These are phyloP conservation scores for Cercophora samala DNA, from an alignment of 495 filamentous ascomycete genomes.

Conservation along the genomic window DNA sequence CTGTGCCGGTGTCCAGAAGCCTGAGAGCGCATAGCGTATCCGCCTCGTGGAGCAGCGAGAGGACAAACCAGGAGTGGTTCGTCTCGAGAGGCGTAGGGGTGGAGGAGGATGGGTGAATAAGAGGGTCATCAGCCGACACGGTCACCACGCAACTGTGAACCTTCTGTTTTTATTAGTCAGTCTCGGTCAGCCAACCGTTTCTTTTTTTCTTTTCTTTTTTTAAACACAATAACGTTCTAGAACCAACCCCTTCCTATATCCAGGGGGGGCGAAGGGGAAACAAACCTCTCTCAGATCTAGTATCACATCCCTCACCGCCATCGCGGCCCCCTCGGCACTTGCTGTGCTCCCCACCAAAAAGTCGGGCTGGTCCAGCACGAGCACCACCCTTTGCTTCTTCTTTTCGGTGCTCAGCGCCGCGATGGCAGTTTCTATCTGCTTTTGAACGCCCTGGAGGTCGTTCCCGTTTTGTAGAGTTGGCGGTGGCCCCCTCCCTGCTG, in stretches of 20 bases:
- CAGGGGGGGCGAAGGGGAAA: neutral
- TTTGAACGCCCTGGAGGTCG: neutral
- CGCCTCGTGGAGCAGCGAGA: slow-evolving; percentile 72
- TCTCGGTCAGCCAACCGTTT: neutral
- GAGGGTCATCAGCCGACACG: slow-evolving; percentile 64
- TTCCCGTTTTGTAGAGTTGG: neutral
- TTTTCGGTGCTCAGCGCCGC: neutral
- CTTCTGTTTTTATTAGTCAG: slow-evolving; percentile 29
- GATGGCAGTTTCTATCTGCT: neutral
- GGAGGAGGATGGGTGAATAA: slow-evolving; percentile 53
- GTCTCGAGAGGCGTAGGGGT: slow-evolving; percentile 70
- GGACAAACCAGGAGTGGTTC: slow-evolving; percentile 64
- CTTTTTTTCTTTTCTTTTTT: neutral
- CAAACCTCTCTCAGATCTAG: slow-evolving; percentile 54
- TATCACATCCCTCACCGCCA: slow-evolving; percentile 42
- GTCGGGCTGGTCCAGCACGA: slow-evolving; percentile 57
- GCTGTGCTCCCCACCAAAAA: slow-evolving; percentile 34
- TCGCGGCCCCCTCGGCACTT: slow-evolving; percentile 5
- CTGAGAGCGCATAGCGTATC: slow-evolving; percentile 64
- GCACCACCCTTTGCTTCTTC: slow-evolving; percentile 37
- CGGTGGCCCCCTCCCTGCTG: neutral
- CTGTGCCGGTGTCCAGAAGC: slow-evolving; percentile 75
- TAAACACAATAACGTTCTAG: neutral
- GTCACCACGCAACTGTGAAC: slow-evolving; percentile 63
- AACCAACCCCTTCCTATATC: too few species aligned